Percentiles rank a stretch among this genome's conserved stretches.
Evolutionary conservation across 352 stramenopile species (phyloP).

Genomic region (Pythium insidiosum): DNA sequence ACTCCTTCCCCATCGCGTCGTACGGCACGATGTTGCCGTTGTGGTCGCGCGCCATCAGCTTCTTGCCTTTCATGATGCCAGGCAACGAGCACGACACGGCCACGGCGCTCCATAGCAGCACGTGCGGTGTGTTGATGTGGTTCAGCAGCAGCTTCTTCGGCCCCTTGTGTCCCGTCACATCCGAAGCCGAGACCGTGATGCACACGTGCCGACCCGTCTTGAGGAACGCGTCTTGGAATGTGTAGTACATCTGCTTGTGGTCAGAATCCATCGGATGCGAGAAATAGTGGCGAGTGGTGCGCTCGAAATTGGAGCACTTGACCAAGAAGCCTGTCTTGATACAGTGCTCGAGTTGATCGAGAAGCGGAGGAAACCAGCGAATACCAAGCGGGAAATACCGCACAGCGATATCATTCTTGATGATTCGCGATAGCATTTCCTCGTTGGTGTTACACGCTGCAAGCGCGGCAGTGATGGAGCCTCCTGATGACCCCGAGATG

Average conservation of each 20-base stretch:
- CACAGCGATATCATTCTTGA: conserved; percentile 53
- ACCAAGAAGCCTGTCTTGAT: conserved; percentile 86
- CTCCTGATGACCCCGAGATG: conserved; percentile 90
- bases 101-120: conserved; percentile 88
- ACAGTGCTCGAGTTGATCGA: conserved; percentile 84
- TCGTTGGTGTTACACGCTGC: conserved; percentile 79
- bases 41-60: conserved; percentile 70
- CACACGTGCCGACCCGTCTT: conserved; percentile 90
- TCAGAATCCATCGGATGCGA: conserved; percentile 40
- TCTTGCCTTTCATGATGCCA: conserved; percentile 88
- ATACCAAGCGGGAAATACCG: conserved; percentile 49
- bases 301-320: conserved; percentile 65
- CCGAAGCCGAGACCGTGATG: conserved; percentile 90
- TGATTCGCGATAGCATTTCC: conserved; percentile 51
- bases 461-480: conserved; percentile 84
- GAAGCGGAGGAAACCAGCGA: conserved; percentile 70
- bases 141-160: conserved; percentile 86
- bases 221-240: conserved; percentile 92
- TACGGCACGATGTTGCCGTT: conserved; percentile 86
- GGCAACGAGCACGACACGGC: conserved; percentile 88
- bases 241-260: conserved; percentile 64
- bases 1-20: conserved; percentile 88
- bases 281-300: conserved; percentile 91
- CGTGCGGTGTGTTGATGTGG: conserved; percentile 90
- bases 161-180: conserved; percentile 79